Evolutionary conservation across 2,329 filamentous ascomycete species (phyloP).

Genomic region (Fusarium fujikuroi): DNA sequence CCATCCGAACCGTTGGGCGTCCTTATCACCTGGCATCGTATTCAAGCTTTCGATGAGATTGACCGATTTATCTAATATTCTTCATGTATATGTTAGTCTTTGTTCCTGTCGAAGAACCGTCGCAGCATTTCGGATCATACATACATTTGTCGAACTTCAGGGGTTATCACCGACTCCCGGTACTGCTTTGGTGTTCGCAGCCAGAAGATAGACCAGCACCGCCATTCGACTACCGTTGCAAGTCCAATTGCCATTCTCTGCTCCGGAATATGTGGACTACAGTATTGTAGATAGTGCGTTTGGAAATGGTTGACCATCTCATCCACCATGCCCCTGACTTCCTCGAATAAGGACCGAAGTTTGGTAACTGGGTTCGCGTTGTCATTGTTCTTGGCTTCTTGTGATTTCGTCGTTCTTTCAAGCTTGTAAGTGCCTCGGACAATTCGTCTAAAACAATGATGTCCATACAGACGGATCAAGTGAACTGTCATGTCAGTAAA

Average conservation of each 20-base stretch:
- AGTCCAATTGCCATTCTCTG: not conserved
- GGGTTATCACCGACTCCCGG: not conserved
- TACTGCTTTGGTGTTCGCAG: not conserved
- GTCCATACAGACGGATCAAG: not conserved
- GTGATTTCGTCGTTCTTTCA: not conserved
- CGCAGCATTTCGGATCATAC: not conserved
- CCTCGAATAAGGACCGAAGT: not conserved
- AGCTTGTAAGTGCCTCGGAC: not conserved
- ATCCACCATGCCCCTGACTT: not conserved
- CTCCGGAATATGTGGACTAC: not conserved
- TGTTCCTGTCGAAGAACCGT: not conserved
- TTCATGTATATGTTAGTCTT: not conserved
- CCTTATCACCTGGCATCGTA: not conserved
- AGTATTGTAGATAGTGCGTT: not conserved
- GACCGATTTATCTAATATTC: not conserved
- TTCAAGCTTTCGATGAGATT: not conserved
- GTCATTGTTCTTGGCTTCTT: not conserved
- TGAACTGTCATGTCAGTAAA: not conserved
- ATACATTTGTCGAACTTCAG: not conserved
- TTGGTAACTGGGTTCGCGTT: not conserved
- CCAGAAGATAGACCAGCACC: conserved; percentile 7
- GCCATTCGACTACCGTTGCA: not conserved
- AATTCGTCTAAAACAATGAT: not conserved
- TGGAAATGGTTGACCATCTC: not conserved
- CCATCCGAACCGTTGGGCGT: not conserved